Conservation (phyloP, 2,329 filamentous ascomycete genomes). For the Pestalotiopsis sp. region DNA sequence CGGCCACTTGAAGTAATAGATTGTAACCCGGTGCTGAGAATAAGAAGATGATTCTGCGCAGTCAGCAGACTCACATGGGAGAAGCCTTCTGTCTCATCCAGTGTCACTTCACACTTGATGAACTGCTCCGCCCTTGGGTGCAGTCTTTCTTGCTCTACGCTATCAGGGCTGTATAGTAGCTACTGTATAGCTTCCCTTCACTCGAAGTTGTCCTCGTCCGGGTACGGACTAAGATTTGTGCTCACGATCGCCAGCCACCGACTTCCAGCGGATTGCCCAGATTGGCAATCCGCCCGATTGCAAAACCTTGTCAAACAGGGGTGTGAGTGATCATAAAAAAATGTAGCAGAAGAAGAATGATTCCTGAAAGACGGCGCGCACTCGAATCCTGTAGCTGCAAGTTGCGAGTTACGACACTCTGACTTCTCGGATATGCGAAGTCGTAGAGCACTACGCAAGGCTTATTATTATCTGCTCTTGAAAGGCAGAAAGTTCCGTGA, state of each 20-base stretch:
- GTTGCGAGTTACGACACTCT: not conserved
- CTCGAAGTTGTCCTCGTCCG: not conserved
- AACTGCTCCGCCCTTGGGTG: not conserved
- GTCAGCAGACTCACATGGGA: no score
- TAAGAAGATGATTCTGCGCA: no score
- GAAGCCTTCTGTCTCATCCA: no score
- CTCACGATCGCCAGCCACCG: slow-evolving; percentile 2
- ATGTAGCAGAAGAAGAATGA: not conserved
- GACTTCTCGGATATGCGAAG: no score
- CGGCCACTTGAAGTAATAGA: no score
- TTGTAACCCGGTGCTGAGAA: no score
- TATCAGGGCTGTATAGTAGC: not conserved
- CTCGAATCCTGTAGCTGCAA: not conserved
- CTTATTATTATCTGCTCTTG: not conserved
- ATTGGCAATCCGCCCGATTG: slow-evolving; percentile 1
- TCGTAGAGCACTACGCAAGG: not conserved
- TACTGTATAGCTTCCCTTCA: not conserved
- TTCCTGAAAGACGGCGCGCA: not conserved
- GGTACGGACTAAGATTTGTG: slow-evolving; percentile 1
- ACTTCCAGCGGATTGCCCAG: slow-evolving; percentile 6
- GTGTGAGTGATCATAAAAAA: not conserved
- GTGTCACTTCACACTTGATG: no score
- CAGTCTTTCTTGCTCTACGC: not conserved
- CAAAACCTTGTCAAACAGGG: not conserved
- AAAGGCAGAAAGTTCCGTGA: not conserved